A percentile compares a stretch with the other conserved stretches of the same genome.
These are phyloP conservation scores for Aspergillus cavernicola DNA, from an alignment of 495 filamentous ascomycete genomes.

Conservation along the genomic window DNA sequence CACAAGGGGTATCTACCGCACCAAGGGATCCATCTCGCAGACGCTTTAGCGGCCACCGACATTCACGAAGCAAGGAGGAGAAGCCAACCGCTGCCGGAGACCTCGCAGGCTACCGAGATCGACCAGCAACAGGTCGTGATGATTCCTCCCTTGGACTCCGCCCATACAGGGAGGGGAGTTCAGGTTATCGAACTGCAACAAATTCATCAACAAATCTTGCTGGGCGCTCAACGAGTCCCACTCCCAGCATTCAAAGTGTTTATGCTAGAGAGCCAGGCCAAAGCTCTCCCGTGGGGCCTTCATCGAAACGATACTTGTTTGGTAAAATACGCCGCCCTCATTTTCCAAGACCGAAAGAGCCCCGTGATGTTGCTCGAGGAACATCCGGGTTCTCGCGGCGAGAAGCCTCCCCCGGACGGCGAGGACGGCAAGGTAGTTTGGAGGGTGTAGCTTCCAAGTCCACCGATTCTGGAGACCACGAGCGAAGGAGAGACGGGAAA, in stretches of 20 bases:
- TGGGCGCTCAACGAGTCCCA: constrained; percentile 67
- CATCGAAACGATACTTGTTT: constrained; percentile 62
- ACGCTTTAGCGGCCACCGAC: constrained; percentile 69
- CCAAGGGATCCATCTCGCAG: constrained; percentile 52
- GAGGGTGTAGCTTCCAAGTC: constrained; percentile 28
- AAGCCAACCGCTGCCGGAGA: constrained; percentile 47
- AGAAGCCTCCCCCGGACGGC: constrained; percentile 48
- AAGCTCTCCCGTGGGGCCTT: constrained; percentile 54
- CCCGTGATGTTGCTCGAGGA: constrained; percentile 25
- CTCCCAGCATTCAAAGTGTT: constrained; percentile 62
- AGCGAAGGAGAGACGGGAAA: constrained; percentile 44
- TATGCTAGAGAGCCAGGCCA: constrained; percentile 48
- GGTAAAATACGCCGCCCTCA: constrained; percentile 59
- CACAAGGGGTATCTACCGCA: constrained; percentile 30
- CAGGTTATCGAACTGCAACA: constrained; percentile 41
- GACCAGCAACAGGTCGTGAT: constrained; percentile 66
- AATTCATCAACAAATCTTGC: constrained; percentile 46
- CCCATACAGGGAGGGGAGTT: constrained; percentile 43
- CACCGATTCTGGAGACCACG: constrained; percentile 34
- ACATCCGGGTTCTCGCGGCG: constrained; percentile 35
- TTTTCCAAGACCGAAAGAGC: constrained; percentile 53
- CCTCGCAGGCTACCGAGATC: constrained; percentile 40
- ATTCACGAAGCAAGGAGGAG: constrained; percentile 71
- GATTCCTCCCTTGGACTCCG: constrained; percentile 57
- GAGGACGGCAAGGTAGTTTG: constrained; percentile 41